Evolutionary conservation across 495 filamentous ascomycete genomes (phyloP).

Genomic region (Hypoxylon trugodes): DNA sequence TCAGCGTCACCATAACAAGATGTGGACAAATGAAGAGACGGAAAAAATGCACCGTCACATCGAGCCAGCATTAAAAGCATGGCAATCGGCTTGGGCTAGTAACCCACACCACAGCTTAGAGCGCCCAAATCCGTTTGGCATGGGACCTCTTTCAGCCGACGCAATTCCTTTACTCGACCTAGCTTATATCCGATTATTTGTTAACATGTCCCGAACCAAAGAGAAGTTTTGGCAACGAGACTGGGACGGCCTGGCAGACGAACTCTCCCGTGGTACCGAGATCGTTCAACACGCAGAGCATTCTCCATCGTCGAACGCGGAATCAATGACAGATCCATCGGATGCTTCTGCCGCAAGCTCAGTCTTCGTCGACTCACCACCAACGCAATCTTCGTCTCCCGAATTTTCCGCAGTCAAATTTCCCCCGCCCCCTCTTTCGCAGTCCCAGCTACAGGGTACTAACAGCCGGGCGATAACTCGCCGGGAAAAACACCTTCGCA

Average conservation of each 20-base stretch:
- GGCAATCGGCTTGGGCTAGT: constrained; percentile 92
- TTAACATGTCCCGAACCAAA: constrained; percentile 89
- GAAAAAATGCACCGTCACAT: constrained; percentile 97
- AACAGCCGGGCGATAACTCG: constrained; percentile 48
- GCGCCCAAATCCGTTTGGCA: constrained; percentile 88
- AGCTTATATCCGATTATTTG: constrained; percentile 91
- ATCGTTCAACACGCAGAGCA: constrained; percentile 78
- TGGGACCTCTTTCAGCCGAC: constrained; percentile 89
- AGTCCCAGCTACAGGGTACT: constrained; percentile 40
- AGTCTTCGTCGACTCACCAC: constrained; percentile 63
- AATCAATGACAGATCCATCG: constrained; percentile 59
- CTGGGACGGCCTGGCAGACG: constrained; percentile 91
- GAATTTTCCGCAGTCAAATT: constrained; percentile 54
- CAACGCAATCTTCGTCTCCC: constrained; percentile 62
- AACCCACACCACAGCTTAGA: constrained; percentile 88
- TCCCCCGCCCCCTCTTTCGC: constrained; percentile 26
- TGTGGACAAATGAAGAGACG: constrained; percentile 91
- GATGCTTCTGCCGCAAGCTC: constrained; percentile 59
- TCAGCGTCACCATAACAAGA: constrained; percentile 85
- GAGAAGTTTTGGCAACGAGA: constrained; percentile 95
- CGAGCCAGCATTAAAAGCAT: constrained; percentile 91
- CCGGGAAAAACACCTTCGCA: constrained; percentile 88
- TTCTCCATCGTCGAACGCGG: constrained; percentile 63
- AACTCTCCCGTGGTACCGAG: constrained; percentile 81
- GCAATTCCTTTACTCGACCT: constrained; percentile 94